A percentile compares a stretch with the other conserved stretches of the same genome.
These are phyloP conservation scores for Scutellaria barbata DNA, from an alignment of 257 asterid species.

Conservation along the genomic window DNA sequence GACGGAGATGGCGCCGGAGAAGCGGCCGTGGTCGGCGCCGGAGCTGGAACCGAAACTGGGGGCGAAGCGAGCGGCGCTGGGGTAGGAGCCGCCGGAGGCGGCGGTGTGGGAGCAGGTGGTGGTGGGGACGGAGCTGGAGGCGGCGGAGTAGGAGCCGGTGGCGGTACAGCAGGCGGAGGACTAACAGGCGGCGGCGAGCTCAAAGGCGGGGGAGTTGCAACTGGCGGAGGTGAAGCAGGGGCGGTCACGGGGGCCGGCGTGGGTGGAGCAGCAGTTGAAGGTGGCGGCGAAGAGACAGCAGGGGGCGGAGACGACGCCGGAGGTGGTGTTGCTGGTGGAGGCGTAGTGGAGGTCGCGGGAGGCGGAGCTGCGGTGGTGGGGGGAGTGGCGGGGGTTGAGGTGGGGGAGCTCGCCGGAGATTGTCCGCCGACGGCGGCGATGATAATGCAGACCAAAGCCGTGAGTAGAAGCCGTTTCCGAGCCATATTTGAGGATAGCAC, in stretches of 20 bases:
- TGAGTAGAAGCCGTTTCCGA: constrained; percentile 18
- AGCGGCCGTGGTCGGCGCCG: not conserved
- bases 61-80: constrained; percentile 41
- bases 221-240: constrained; percentile 38
- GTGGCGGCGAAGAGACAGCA: constrained; percentile 32
- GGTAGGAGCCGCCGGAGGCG: constrained; percentile 40
- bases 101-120: constrained; percentile 24
- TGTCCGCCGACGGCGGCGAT: constrained; percentile 53
- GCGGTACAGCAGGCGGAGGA: constrained; percentile 33
- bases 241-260: constrained; percentile 10
- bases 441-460: constrained; percentile 50
- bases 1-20: constrained; percentile 41
- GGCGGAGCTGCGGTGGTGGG: constrained; percentile 32
- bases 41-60: constrained; percentile 22
- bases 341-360: constrained; percentile 34
- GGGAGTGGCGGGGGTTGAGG: constrained; percentile 29
- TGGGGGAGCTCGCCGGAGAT: constrained; percentile 50
- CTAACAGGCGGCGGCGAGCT: constrained; percentile 20
- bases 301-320: constrained; percentile 33
- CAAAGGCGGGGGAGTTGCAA: constrained; percentile 35
- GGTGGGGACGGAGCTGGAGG: no score
- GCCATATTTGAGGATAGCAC: constrained; percentile 42
- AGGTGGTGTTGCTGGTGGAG: constrained; percentile 40
- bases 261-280: constrained; percentile 16
- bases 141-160: constrained; percentile 34